These are phyloP conservation scores for Cyberlindnera mrakii DNA, from an alignment of 805 yeast species.

Conservation along the genomic window DNA sequence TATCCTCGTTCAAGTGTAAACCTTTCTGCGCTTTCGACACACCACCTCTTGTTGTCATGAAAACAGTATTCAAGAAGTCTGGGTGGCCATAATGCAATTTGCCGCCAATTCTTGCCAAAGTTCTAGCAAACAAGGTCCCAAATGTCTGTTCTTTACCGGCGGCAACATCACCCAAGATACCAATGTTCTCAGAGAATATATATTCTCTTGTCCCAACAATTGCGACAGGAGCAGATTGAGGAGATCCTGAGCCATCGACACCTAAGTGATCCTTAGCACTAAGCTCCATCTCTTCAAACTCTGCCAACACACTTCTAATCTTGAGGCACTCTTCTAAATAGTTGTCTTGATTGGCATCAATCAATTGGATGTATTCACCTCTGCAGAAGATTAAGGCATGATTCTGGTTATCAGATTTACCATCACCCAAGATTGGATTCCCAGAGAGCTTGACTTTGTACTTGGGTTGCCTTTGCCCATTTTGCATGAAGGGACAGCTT, in stretches of 20 bases:
- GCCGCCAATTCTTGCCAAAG: constrained; percentile 76
- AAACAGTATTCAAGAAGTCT: constrained; percentile 67
- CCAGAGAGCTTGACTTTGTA: constrained; percentile 66
- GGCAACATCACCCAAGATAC: constrained; percentile 78
- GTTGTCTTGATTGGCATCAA: constrained; percentile 83
- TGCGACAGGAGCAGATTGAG: constrained; percentile 51
- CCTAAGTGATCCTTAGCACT: neutral
- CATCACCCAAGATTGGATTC: constrained; percentile 79
- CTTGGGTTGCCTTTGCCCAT: constrained; percentile 56
- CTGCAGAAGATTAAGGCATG: constrained; percentile 68
- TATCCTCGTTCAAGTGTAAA: constrained; percentile 77
- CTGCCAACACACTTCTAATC: constrained; percentile 64
- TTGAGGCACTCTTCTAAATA: constrained; percentile 78
- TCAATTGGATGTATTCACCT: constrained; percentile 75
- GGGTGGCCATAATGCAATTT: constrained; percentile 86
- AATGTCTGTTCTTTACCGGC: constrained; percentile 88
- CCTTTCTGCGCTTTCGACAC: constrained; percentile 84
- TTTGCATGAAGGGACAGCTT: constrained; percentile 50
- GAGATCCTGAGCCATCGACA: neutral
- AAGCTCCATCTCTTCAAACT: constrained; percentile 53
- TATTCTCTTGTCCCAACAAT: constrained; percentile 82
- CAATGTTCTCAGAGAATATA: constrained; percentile 76
- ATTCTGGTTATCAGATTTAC: constrained; percentile 80
- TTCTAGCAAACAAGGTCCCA: constrained; percentile 79
- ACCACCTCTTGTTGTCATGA: constrained; percentile 83